Evolutionary conservation across 129 eudicot genomes (phyloP).

Genomic region (Tagetes patula): DNA sequence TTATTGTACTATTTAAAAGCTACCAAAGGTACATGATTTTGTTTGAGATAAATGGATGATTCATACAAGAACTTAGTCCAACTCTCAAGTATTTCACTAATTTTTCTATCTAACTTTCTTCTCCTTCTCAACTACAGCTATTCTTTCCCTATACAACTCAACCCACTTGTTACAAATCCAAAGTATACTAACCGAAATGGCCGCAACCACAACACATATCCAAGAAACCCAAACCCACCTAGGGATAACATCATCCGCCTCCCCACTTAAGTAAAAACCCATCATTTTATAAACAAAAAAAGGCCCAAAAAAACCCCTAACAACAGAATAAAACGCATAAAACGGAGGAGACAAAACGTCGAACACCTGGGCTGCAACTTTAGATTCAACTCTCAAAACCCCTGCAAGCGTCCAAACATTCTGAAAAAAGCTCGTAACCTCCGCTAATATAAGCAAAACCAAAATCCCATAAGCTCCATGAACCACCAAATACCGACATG

Average conservation of each 20-base stretch:
- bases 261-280: conserved; percentile 54
- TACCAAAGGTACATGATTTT: conserved; percentile 28
- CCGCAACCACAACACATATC: conserved; percentile 63
- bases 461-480: conserved; percentile 77
- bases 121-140: conserved; percentile 33
- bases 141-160: conserved; percentile 61
- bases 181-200: conserved; percentile 73
- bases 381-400: conserved; percentile 41
- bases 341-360: conserved; percentile 69
- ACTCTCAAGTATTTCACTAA: conserved; percentile 2
- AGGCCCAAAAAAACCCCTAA: conserved; percentile 76
- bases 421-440: conserved; percentile 80
- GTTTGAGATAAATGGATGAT: conserved; percentile 18
- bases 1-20: conserved; percentile 26
- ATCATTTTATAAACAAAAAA: conserved; percentile 70
- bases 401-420: conserved; percentile 84
- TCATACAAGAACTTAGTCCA: conserved; percentile 23
- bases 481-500: conserved; percentile 63
- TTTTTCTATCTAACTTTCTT: conserved; percentile 43
- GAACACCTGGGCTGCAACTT: conserved; percentile 62
- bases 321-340: conserved; percentile 65
- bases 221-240: conserved; percentile 90
- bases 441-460: conserved; percentile 64
- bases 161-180: conserved; percentile 78
- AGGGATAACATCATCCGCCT: conserved; percentile 59